Evolutionary conservation across 345 rosid species (phyloP).

Genomic region (Moricandia arvensis): DNA sequence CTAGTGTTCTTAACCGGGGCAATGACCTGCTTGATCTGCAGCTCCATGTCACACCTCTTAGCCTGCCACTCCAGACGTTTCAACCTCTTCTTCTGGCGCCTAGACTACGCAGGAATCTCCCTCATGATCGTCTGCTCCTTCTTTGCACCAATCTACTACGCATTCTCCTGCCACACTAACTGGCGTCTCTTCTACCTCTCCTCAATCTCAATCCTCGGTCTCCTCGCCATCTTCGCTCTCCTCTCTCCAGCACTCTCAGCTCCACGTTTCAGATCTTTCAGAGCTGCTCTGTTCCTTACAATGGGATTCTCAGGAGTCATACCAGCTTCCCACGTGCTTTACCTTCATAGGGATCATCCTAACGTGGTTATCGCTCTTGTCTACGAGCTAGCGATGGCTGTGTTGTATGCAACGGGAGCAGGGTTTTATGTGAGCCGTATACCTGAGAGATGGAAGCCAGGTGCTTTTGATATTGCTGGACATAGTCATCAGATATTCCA

Average conservation of each 20-base stretch:
- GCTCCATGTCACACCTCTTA: conserved; percentile 90
- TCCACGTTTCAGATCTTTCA: conserved; percentile 57
- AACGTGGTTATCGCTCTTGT: conserved; percentile 54
- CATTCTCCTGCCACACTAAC: conserved; percentile 70
- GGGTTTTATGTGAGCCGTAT: conserved; percentile 64
- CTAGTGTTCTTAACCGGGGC: conserved; percentile 78
- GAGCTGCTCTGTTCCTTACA: conserved; percentile 71
- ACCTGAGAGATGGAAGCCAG: conserved; percentile 93
- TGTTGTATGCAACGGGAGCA: conserved; percentile 69
- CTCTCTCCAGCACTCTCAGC: conserved; percentile 69
- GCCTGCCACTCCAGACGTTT: conserved; percentile 80
- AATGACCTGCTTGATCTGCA: conserved; percentile 82
- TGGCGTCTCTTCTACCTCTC: conserved; percentile 64
- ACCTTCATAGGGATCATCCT: conserved; percentile 62
- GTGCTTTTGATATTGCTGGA: conserved; percentile 89
- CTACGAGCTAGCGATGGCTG: conserved; percentile 77
- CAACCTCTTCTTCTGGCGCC: conserved; percentile 88
- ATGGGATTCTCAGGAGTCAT: conserved; percentile 90
- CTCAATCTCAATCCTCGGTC: conserved; percentile 61
- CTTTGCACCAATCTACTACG: conserved; percentile 84
- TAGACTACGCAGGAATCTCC: conserved; percentile 92
- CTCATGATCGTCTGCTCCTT: conserved; percentile 89
- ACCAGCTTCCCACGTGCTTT: conserved; percentile 77
- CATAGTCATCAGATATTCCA: conserved; percentile 98
- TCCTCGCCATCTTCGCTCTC: conserved; percentile 71